Evolutionary conservation across 805 yeast genomes (phyloP).

Genomic region (Cyberlindnera meyerae): DNA sequence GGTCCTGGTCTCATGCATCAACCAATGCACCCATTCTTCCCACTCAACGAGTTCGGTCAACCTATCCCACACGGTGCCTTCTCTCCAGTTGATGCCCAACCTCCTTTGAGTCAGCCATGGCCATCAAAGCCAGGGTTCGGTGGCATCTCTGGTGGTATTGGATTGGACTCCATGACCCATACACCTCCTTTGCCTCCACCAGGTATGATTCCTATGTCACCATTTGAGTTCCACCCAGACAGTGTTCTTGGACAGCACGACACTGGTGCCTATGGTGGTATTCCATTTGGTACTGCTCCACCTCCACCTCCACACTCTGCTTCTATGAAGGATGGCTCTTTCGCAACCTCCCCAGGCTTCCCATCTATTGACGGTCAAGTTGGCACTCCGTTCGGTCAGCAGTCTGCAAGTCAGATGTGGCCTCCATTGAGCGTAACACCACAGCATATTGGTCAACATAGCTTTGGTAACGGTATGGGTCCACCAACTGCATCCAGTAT

Average conservation of each 20-base stretch:
- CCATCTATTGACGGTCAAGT: conserved; percentile 13
- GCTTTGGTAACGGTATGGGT: not conserved
- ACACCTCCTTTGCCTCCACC: conserved; percentile 25
- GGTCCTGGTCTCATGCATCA: conserved; percentile 20
- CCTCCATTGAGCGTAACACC: conserved; percentile 21
- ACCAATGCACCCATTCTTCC: conserved; percentile 25
- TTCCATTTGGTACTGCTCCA: conserved; percentile 10
- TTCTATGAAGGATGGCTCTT: conserved; percentile 15
- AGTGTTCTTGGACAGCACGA: conserved; percentile 17
- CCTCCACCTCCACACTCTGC: conserved; percentile 7
- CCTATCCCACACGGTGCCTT: conserved; percentile 20
- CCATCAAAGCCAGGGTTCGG: conserved; percentile 23
- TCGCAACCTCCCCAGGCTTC: conserved; percentile 9
- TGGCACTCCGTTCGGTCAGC: conserved; percentile 13
- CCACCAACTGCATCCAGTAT: conserved; percentile 4
- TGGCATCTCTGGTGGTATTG: conserved; percentile 6
- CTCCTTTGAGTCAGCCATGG: conserved; percentile 19
- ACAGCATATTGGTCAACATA: conserved; percentile 7
- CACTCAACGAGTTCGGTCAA: conserved; percentile 27
- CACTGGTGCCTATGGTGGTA: conserved; percentile 1
- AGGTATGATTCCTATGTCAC: conserved; percentile 25
- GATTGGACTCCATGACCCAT: conserved; percentile 17
- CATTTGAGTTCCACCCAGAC: conserved; percentile 25
- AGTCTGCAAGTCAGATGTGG: conserved; percentile 22
- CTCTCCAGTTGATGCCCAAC: conserved; percentile 18